Percentiles rank a stretch among this genome's conserved stretches.
Conservation (phyloP, 768 basidiomycete species). For the Boletellus sp. region DNA sequence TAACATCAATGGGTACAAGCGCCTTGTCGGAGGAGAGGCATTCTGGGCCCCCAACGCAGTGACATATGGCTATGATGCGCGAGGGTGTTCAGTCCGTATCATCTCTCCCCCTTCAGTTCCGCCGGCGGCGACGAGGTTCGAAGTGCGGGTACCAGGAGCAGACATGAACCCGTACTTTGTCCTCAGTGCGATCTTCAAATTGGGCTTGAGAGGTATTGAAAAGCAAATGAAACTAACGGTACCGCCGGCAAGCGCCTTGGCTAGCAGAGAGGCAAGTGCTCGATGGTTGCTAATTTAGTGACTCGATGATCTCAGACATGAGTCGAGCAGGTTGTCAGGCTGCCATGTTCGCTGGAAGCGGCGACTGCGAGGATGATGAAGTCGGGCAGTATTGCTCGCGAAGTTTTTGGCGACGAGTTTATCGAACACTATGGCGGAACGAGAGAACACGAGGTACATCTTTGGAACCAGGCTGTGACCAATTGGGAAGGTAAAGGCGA, state of each 20-base stretch:
- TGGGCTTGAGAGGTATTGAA: constrained; percentile 86
- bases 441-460: constrained; percentile 82
- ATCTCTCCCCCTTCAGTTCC: constrained; percentile 89
- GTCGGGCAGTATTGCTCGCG: constrained; percentile 75
- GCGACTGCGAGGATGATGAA: constrained; percentile 82
- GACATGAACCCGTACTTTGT: constrained; percentile 96
- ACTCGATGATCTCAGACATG: neutral
- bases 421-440: constrained; percentile 96
- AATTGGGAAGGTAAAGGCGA: constrained; percentile 79
- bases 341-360: constrained; percentile 74
- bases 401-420: constrained; percentile 84
- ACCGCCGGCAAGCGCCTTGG: constrained; percentile 58
- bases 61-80: constrained; percentile 95
- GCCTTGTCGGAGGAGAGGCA: constrained; percentile 87
- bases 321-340: constrained; percentile 55
- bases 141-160: constrained; percentile 93
- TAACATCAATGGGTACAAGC: constrained; percentile 96
- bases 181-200: constrained; percentile 78
- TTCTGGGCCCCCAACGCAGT: constrained; percentile 94
- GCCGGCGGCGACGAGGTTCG: constrained; percentile 79
- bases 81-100: constrained; percentile 87
- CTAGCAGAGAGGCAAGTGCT: constrained; percentile 59
- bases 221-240: constrained; percentile 64
- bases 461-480: constrained; percentile 89
- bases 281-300: constrained; percentile 6